Evolutionary conservation across 2,329 filamentous ascomycete species (phyloP), one percentile per base, ranked within the genome.

Genomic region (Botrytis porri): DNA sequence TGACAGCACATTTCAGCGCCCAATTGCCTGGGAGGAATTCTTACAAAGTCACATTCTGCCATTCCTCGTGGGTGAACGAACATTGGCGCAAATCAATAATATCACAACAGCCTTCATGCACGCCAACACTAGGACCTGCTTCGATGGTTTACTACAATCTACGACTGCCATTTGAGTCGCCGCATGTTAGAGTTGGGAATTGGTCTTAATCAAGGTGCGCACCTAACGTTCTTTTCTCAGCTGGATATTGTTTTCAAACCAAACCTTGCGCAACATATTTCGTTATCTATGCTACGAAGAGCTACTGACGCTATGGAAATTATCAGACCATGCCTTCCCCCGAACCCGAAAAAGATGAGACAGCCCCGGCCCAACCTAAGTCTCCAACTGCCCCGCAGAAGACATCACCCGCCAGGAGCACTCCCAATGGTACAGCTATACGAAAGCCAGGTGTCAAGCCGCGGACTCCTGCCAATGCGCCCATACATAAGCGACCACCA

Each of bases 381-480:
- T 43, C 43, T 29, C 65, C 71, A 57, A 74, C 74, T 41, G 75
- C 75, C 25, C 70, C 32, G 51, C 72, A 72, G 45, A 75, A 74
- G 51, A 70, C 71, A 59, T 65, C 76, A 12, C 74, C 74, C 60
- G 45, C 72, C 51, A 78, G 75, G 57, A 69, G 70, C 63, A 74
- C 75, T 74, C 75, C 76, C 43, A 75, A 77, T 76, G 75, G 72
- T 20, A 76, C 77, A 25, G 74, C 77, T 4, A 64, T 69, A 57
- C 72, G 71, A 39, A 79, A 77, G 66, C 35, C 73, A 29, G 74
- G 72, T 48, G 67, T 74, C 20, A 77, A 77, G 63, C 70, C 70
- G 18, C 71, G 66, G 37, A 77, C 76, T 12, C 78, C 80, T 4
- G 76, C 74, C 43, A 78, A 76, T 45, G 79, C 77, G 22, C 79